These are phyloP conservation scores for Pezicula radicicola DNA, from an alignment of 2,329 filamentous ascomycete genomes.

Conservation along the genomic window DNA sequence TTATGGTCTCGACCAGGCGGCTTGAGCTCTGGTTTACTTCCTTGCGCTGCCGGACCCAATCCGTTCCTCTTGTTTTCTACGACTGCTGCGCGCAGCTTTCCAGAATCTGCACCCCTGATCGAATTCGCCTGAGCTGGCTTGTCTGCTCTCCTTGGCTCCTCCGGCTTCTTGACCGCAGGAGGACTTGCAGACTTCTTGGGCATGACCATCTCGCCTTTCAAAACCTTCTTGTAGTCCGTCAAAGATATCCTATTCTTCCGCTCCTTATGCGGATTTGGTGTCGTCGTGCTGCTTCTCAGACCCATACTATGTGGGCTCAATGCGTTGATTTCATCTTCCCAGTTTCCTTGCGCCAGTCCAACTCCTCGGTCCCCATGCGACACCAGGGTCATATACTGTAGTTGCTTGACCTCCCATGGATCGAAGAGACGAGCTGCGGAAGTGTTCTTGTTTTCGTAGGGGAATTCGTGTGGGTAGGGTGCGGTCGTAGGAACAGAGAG, in stretches of 20 bases:
- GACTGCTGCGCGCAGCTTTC: not conserved
- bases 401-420: conserved; percentile 21
- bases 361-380: conserved; percentile 22
- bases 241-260: conserved; percentile 26
- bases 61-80: not conserved
- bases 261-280: conserved; percentile 21
- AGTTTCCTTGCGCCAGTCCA: conserved; percentile 20
- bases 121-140: not conserved
- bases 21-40: not conserved
- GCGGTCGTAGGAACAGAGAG: conserved; percentile 21
- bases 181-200: conserved; percentile 18
- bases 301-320: conserved; percentile 17
- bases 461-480: conserved; percentile 15
- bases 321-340: conserved; percentile 22
- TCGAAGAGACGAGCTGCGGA: conserved; percentile 18
- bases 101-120: not conserved
- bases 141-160: conserved; percentile 2
- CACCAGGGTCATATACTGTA: conserved; percentile 29
- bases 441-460: conserved; percentile 23
- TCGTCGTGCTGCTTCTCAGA: conserved; percentile 23
- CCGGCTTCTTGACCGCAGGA: conserved; percentile 5
- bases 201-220: conserved; percentile 18
- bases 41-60: not conserved
- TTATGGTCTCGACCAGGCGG: not conserved
- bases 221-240: conserved; percentile 28